phyloP scores from a whole-genome alignment of 23 red algal species.

The Chondrus crispus region DNA sequence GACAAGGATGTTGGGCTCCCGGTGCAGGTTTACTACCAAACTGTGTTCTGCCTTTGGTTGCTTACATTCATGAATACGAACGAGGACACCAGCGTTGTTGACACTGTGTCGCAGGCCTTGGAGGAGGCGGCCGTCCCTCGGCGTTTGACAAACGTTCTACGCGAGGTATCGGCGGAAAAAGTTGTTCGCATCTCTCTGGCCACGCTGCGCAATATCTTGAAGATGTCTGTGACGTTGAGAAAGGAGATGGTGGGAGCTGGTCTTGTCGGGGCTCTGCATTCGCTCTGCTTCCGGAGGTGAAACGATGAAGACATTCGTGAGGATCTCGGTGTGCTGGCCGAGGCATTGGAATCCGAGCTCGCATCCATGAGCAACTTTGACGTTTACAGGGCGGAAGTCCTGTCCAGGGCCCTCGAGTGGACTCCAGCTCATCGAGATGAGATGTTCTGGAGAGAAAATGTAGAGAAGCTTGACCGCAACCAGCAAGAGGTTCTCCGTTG shows the following conservation, averaged over 20 bases:
- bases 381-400: conserved; percentile 82
- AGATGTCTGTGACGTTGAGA: conserved; percentile 45
- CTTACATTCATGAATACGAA: conserved; percentile 64
- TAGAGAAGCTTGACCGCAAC: conserved; percentile 74
- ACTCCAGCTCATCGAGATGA: conserved; percentile 84
- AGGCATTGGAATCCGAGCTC: conserved; percentile 61
- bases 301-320: conserved; percentile 80
- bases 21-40: conserved; percentile 76
- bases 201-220: conserved; percentile 66
- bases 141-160: conserved; percentile 55
- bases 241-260: conserved; percentile 97
- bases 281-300: conserved; percentile 65
- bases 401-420: conserved; percentile 85
- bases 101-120: conserved; percentile 44
- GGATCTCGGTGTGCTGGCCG: conserved; percentile 64
- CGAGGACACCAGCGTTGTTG: neutral
- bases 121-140: conserved; percentile 73
- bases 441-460: conserved; percentile 85
- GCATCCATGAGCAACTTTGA: conserved; percentile 87
- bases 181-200: conserved; percentile 81
- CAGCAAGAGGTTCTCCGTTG: conserved; percentile 75
- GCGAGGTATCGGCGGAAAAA: conserved; percentile 70
- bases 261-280: conserved; percentile 52
- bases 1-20: conserved; percentile 49
- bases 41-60: conserved; percentile 85